Conservation (phyloP, 352 stramenopile genomes). For the Phytophthora idaei region DNA sequence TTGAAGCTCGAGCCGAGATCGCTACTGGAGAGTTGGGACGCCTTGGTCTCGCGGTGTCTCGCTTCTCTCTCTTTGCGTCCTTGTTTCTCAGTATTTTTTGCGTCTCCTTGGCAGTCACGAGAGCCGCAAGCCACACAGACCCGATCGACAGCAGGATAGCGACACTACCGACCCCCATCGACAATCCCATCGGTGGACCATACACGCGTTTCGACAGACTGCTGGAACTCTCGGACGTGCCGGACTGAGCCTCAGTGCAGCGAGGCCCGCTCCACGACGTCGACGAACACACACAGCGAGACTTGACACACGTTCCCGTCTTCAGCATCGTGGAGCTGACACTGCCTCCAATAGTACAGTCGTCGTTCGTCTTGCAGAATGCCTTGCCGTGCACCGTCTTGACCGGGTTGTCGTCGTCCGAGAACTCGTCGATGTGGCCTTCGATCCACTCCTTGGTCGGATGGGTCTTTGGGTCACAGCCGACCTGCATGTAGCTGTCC, state of each 20-base stretch:
- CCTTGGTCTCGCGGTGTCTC: slow-evolving; percentile 25
- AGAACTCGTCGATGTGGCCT: slow-evolving; percentile 63
- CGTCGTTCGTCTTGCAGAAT: slow-evolving; percentile 55
- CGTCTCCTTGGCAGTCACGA: slow-evolving; percentile 30
- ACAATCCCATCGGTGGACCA: slow-evolving; percentile 45
- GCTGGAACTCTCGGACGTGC: slow-evolving; percentile 34
- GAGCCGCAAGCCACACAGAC: slow-evolving; percentile 36
- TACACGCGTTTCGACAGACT: slow-evolving; percentile 41
- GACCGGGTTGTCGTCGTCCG: slow-evolving; percentile 57
- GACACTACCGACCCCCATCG: slow-evolving; percentile 34
- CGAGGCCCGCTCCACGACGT: slow-evolving; percentile 61
- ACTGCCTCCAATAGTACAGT: slow-evolving; percentile 56
- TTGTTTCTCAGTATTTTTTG: slow-evolving; percentile 22
- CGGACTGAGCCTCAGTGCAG: slow-evolving; percentile 46
- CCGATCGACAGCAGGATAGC: slow-evolving; percentile 42
- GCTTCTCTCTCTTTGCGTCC: slow-evolving; percentile 15
- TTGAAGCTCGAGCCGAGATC: slow-evolving; percentile 10
- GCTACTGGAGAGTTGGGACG: slow-evolving; percentile 15
- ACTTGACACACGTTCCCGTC: slow-evolving; percentile 61
- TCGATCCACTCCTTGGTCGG: slow-evolving; percentile 74
- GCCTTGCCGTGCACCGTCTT: slow-evolving; percentile 52
- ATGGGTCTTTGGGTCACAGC: slow-evolving; percentile 60
- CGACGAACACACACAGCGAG: slow-evolving; percentile 54
- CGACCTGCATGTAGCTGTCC: slow-evolving; percentile 60
- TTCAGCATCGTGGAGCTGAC: slow-evolving; percentile 26